Evolutionary conservation across 768 basidiomycete genomes (phyloP), one percentile per base, ranked within the genome.

Genomic region (Lactarius sanguifluus): DNA sequence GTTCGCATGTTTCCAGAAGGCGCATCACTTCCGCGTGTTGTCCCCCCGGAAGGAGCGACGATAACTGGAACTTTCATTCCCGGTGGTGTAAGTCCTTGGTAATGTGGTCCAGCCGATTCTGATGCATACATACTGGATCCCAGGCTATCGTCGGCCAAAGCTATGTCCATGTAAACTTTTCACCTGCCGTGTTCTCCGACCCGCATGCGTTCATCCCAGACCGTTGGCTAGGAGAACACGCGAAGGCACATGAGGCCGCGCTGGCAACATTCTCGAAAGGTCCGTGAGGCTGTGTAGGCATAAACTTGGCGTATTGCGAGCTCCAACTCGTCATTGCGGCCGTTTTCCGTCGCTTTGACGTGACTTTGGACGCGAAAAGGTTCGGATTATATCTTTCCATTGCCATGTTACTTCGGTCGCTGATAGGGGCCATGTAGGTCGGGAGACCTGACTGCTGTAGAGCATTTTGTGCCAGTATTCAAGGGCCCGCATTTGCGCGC

Each of bases 21-120:
- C 2, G 28, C 52, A n/a, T 30, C 60, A 56, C 70, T 36, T 50
- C 67, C 28, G 66, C 64, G 61, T 61, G 10, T 66, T 64, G 30
- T 71, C 59, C 64, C 28, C 41, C 41, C 16, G 6, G 41, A 41
- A 41, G 41, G 41, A 7, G 41, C 41, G 6, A 41, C 41, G 41
- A 38, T 57, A 65, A 64, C 43, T 64, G 66, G 59, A 62, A 25
- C 2, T 59, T 41, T 12, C 15, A 5, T 18, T 56, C 55, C 55
- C 28, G 23, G 55, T 0, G 55, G 55, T 1, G 55, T 56, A 34
- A 34, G 55, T 56, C 28, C 30, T 28, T 28, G 40, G 2, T n/a
- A 34, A 32, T 56, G 30, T 34, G 32, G 55, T 30, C 18, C 16
- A 18, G 30, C 32, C 30, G 28, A 25, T 28, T 28, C 15, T n/a